Base-by-base conservation (phyloP, 495 filamentous ascomycete genomes). In the Penicillium subrubescens region DNA sequence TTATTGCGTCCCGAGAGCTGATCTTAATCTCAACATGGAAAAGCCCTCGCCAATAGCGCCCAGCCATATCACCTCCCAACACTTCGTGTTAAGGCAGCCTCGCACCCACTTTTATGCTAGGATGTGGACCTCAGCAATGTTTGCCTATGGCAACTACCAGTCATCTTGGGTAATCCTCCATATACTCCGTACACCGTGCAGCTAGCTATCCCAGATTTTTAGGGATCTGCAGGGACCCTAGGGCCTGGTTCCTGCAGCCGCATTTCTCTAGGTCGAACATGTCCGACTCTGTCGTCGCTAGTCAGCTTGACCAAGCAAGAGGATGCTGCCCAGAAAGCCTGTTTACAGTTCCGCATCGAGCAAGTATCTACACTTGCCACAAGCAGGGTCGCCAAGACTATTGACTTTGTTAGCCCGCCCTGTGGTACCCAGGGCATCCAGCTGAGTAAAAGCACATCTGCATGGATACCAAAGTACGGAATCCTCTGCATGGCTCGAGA, bases 281-380 rank as follows among this genome's bases (percentile, higher is more conserved):
- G 57, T 61, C 46, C 37, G 5, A 56, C 48, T 29, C 57, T 23
- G 34, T 44, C 27, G 5, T 51, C 19, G 35, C 19, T 19, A 17
- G 19, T 14, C 29, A 25, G 34, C 56, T 39, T 21, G 37, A 39
- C 51, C 57, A 60, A 60, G 48, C 48, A 23, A 29, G 31, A 44
- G 25, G 35, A 34, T 23, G 12, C 31, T 35, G 27, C 17, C 8
- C 29, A 23, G 34, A 15, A 25, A 25, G 5, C 25, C 51, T 19
- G 3, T 48, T 44, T 39, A 12, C 1, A 1, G 8, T 11, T 58
- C 56, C 31, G 29, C 34, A 35, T 48, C n/a, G 50, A 51, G 37
- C 57, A 67, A 64, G 59, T 31, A 55, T 61, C 37, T 27, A 48
- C 41, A 50, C 23, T 54, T 50, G 17, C 55, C 56, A 60, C 48